A percentile compares a stretch with the other conserved stretches of the same genome.
Evolutionary conservation across 371 early-diverging fungal species (phyloP).

Genomic region (Rhizopus delemar): DNA sequence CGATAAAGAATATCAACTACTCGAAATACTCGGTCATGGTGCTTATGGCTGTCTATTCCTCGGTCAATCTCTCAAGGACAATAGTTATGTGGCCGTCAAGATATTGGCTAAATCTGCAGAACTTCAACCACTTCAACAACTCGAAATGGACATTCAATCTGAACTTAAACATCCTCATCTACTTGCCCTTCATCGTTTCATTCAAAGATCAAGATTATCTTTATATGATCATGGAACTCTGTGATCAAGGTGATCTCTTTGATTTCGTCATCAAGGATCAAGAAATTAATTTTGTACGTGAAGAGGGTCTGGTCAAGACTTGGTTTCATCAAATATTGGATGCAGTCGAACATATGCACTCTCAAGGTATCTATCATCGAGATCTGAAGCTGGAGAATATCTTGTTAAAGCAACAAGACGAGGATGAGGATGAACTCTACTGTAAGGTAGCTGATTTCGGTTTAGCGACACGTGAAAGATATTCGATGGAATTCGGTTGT

Average conservation of each 20-base stretch:
- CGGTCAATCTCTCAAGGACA: slow-evolving; percentile 46
- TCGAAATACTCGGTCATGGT: slow-evolving; percentile 62
- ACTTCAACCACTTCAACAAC: slow-evolving; percentile 57
- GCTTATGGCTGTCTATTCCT: slow-evolving; percentile 65
- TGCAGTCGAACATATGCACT: slow-evolving; percentile 59
- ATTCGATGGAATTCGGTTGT: slow-evolving; percentile 75
- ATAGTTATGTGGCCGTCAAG: slow-evolving; percentile 69
- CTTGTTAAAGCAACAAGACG: slow-evolving; percentile 47
- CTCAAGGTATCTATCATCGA: slow-evolving; percentile 66
- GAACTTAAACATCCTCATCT: slow-evolving; percentile 69
- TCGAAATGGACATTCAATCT: slow-evolving; percentile 76
- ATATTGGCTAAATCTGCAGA: slow-evolving; percentile 67
- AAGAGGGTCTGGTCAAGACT: slow-evolving; percentile 41
- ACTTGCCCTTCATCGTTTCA: slow-evolving; percentile 56
- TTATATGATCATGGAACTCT: slow-evolving; percentile 66
- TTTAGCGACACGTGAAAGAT: slow-evolving; percentile 74
- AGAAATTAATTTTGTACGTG: slow-evolving; percentile 34
- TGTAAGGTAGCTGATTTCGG: slow-evolving; percentile 88
- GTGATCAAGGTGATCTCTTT: slow-evolving; percentile 68
- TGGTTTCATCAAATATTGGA: slow-evolving; percentile 58
- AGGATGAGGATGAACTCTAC: slow-evolving; percentile 27
- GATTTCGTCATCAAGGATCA: slow-evolving; percentile 56
- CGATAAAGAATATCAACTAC: slow-evolving; percentile 43
- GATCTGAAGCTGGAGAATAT: slow-evolving; percentile 84
- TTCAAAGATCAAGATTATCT: slow-evolving; percentile 54